phyloP scores from a whole-genome alignment of 164 flowering plant species.

The Kingdonia uniflora region DNA sequence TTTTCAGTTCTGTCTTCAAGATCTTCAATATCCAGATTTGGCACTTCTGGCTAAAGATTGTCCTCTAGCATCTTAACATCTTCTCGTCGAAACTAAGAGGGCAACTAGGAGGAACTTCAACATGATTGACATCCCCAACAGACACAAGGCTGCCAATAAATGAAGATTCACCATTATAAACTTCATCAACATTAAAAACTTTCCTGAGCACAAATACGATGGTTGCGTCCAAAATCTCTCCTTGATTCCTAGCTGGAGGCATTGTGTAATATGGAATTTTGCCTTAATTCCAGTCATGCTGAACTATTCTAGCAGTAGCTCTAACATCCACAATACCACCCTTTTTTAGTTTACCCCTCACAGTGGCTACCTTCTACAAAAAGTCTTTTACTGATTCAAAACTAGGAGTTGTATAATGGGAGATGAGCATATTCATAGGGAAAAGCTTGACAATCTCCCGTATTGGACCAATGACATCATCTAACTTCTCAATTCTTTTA shows the following conservation, averaged over 20 bases:
- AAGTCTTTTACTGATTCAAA: conserved; percentile 85
- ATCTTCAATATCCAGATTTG: conserved; percentile 12
- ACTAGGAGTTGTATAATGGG: conserved; percentile 66
- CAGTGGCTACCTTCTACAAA: too few species aligned
- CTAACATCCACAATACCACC: conserved; percentile 66
- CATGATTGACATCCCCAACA: too few species aligned
- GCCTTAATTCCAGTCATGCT: conserved; percentile 98
- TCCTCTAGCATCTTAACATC: conserved; percentile 70
- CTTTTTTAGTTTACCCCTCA: too few species aligned
- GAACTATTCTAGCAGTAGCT: conserved; percentile 82
- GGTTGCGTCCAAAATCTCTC: conserved; percentile 47
- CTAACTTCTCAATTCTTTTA: conserved; percentile 90
- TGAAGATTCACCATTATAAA: too few species aligned
- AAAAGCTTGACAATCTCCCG: too few species aligned
- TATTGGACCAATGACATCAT: too few species aligned
- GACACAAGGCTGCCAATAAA: too few species aligned
- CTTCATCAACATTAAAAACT: too few species aligned
- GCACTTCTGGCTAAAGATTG: conserved; percentile 18
- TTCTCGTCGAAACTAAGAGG: too few species aligned
- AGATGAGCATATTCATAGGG: conserved; percentile 49
- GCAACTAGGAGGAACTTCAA: too few species aligned
- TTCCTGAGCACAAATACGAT: too few species aligned
- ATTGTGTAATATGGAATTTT: conserved; percentile 84
- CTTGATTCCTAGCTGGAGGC: conserved; percentile 72
- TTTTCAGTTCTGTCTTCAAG: conserved; percentile 10